phyloP scores from a whole-genome alignment of 345 rosid genomes.

The Dipteronia dyeriana region DNA sequence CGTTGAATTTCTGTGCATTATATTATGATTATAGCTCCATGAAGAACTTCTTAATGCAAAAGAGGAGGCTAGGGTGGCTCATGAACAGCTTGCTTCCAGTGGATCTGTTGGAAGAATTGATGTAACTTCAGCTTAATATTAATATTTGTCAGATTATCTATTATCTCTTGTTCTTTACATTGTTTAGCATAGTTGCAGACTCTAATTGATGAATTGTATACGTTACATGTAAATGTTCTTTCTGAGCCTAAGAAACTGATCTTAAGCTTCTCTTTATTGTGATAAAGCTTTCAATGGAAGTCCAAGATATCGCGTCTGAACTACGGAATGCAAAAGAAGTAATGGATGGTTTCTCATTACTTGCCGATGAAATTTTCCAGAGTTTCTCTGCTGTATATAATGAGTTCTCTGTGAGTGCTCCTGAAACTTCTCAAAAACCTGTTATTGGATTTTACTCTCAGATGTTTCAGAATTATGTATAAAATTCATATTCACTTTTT shows the following conservation, averaged over 20 bases:
- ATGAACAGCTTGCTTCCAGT: slow-evolving; percentile 49
- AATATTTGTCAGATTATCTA: slow-evolving; percentile 22
- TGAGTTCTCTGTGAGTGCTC: slow-evolving; percentile 58
- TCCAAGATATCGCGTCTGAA: slow-evolving; percentile 55
- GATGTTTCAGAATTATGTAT: background rate
- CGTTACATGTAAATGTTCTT: background rate
- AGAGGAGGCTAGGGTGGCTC: slow-evolving; percentile 60
- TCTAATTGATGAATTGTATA: background rate
- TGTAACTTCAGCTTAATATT: slow-evolving; percentile 29
- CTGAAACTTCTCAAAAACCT: slow-evolving; percentile 2
- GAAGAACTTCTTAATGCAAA: slow-evolving; percentile 63
- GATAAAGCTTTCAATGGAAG: slow-evolving; percentile 51
- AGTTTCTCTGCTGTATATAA: slow-evolving; percentile 42
- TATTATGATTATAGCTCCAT: slow-evolving; percentile 44
- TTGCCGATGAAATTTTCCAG: slow-evolving; percentile 65
- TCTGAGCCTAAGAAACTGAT: slow-evolving; percentile 19
- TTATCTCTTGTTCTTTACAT: slow-evolving; percentile 13
- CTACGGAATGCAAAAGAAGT: slow-evolving; percentile 46
- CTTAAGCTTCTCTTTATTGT: slow-evolving; percentile 18
- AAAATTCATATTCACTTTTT: background rate
- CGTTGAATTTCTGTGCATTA: slow-evolving; percentile 15
- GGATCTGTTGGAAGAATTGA: slow-evolving; percentile 38
- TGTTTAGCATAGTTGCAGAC: slow-evolving; percentile 10
- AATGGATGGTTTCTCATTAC: slow-evolving; percentile 42
- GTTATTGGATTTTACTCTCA: background rate